Evolutionary conservation across 768 basidiomycete genomes (phyloP), one percentile per base, ranked within the genome.

Genomic region (Symmetrospora coprosmae): DNA sequence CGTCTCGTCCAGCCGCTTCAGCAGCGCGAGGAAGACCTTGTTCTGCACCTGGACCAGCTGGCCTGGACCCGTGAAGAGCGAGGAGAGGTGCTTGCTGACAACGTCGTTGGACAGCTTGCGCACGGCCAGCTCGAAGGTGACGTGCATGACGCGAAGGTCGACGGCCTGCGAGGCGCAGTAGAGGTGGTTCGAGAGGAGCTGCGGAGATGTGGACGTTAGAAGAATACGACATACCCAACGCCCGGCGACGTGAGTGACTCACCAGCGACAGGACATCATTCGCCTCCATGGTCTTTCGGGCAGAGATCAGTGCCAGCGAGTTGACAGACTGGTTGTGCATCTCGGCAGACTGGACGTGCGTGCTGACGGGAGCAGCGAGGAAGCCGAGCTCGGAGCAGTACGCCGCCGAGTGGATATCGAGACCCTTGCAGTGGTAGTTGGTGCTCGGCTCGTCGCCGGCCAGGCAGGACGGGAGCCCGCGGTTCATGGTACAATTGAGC

Each of bases 251-350:
- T 9, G n/a, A 19, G 0, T 8, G n/a, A 40, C 66, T 50, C 25
- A 69, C 68, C 65, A 86, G 76, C 2, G 85, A 80, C 50, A 87
- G 77, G 2, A 87, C 82, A 61, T 89, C 85, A 16, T 87, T 76
- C 14, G 87, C 80, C 66, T 79, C 80, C 66, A 87, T 75, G 0
- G 87, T 87, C 27, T 83, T 83, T 37, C 87, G 82, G 23, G 81
- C 86, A 17, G 86, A 87, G 53, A 89, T 81, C 64, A 90, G 75
- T 0, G 87, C 87, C 55, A 90, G 76, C 4, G 86, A 88, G 71
- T 90, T 90, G 72, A 90, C 80, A 41, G 87, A 84, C 72, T 90
- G 87, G 66, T 90, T 90, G 69, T 87, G 85, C 84, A 88, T 86
- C 73, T 90, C 87, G 1, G 87, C 87, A 1, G 83, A 84, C 67